Evolutionary conservation across 2,329 filamentous ascomycete genomes (phyloP).

Genomic region (Tolypocladium endophyticum): DNA sequence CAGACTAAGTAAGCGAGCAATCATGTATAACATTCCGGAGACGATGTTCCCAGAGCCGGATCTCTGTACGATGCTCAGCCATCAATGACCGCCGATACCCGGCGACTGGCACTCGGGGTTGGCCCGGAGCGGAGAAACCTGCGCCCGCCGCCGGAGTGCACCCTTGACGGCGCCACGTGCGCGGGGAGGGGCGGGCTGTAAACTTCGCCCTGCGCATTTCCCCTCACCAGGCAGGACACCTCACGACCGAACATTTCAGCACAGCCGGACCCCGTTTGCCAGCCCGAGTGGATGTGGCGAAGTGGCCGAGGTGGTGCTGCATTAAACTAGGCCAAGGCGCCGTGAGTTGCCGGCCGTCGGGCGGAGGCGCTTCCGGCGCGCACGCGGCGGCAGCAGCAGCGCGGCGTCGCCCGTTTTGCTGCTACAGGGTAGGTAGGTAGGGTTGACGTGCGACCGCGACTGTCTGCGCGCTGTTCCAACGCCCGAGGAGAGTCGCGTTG

Average conservation of each 20-base stretch:
- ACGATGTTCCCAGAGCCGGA: too few species aligned
- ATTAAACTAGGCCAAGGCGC: not conserved
- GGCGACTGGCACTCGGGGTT: too few species aligned
- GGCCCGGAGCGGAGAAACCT: not conserved
- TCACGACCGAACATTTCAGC: constrained; percentile 35
- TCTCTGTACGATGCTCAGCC: not conserved
- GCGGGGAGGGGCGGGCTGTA: constrained; percentile 4
- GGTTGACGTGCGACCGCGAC: too few species aligned
- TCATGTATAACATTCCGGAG: not conserved
- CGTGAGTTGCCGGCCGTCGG: not conserved
- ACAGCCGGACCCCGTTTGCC: constrained; percentile 16
- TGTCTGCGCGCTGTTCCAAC: not conserved
- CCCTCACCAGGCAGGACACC: constrained; percentile 21
- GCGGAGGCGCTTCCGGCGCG: not conserved
- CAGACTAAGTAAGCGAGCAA: not conserved
- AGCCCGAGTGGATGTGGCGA: not conserved
- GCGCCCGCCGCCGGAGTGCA: not conserved
- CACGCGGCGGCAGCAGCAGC: too few species aligned
- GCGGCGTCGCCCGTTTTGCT: not conserved
- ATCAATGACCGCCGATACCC: too few species aligned
- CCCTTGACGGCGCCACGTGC: not conserved
- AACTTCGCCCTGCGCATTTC: constrained; percentile 20
- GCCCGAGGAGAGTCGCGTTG: not conserved
- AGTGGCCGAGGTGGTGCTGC: not conserved
- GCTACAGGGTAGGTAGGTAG: not conserved